phyloP scores from a whole-genome alignment of 257 asterid species.

The Lycium barbarum region DNA sequence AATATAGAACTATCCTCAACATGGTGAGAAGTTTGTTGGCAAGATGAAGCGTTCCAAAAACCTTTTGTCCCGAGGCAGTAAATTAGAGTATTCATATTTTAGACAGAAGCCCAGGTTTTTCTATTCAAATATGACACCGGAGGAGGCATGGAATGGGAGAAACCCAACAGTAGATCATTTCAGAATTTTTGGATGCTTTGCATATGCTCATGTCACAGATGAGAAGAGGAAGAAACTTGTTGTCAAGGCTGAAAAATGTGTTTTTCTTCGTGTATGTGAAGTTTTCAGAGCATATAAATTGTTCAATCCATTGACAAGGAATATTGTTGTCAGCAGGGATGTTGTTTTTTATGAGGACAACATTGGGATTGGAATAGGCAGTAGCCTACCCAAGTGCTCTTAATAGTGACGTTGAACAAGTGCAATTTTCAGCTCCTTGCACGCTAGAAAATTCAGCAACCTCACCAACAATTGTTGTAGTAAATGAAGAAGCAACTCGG shows the following conservation, averaged over 20 bases:
- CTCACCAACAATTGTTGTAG: neutral
- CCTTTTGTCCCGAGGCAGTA: neutral
- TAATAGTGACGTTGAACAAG: neutral
- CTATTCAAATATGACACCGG: neutral
- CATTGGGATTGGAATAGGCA: neutral
- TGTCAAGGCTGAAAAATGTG: neutral
- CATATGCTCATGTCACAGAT: conserved; percentile 11
- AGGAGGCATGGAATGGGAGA: neutral
- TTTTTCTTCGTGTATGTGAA: neutral
- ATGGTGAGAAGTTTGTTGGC: conserved; percentile 1
- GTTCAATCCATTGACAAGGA: neutral
- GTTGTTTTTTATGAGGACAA: neutral
- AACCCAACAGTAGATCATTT: neutral
- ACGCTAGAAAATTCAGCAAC: neutral
- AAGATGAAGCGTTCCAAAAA: neutral
- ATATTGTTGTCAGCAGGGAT: neutral
- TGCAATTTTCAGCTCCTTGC: neutral
- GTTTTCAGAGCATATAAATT: neutral
- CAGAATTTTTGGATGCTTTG: neutral
- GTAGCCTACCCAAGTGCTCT: neutral
- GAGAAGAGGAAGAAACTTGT: neutral
- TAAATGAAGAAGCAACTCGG: neutral
- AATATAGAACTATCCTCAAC: conserved; percentile 28
- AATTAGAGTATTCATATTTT: conserved; percentile 5
- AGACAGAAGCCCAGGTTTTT: neutral